Evolutionary conservation across 768 basidiomycete species (phyloP).

Genomic region (Boletus huronensis): DNA sequence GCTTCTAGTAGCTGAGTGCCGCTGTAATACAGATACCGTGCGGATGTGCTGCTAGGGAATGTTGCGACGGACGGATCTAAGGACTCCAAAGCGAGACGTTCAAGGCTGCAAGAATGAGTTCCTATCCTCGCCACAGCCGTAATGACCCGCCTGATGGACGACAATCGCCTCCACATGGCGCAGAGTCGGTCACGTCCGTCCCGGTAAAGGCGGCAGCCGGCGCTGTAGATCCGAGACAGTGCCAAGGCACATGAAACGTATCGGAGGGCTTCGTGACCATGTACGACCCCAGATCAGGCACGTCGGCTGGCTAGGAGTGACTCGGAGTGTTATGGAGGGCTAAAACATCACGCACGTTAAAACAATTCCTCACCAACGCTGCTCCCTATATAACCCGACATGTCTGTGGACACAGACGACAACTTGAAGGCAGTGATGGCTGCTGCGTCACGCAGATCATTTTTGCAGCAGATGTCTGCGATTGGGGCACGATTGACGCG

Average conservation of each 20-base stretch:
- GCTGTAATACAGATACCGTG: too few species aligned
- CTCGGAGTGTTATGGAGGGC: not conserved
- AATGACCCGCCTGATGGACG: too few species aligned
- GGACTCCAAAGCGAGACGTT: not conserved
- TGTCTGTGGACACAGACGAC: not conserved
- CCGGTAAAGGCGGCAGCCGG: too few species aligned
- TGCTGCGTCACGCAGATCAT: not conserved
- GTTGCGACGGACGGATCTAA: not conserved
- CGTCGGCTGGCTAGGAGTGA: not conserved
- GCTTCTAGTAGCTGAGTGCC: not conserved
- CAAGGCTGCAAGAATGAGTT: not conserved
- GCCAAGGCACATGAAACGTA: too few species aligned
- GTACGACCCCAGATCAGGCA: not conserved
- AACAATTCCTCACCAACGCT: conserved; percentile 2
- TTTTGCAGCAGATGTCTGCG: conserved; percentile 19
- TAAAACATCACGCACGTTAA: conserved; percentile 9
- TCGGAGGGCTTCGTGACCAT: too few species aligned
- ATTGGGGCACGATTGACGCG: conserved; percentile 17
- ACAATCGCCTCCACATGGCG: too few species aligned
- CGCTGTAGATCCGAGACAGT: too few species aligned
- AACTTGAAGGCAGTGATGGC: conserved; percentile 9
- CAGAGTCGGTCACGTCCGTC: too few species aligned
- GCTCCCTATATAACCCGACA: conserved; percentile 11
- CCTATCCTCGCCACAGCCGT: too few species aligned
- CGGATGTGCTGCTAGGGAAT: not conserved